Evolutionary conservation across 768 basidiomycete genomes (phyloP), one percentile per base, ranked within the genome.

Genomic region (Russula emetica): DNA sequence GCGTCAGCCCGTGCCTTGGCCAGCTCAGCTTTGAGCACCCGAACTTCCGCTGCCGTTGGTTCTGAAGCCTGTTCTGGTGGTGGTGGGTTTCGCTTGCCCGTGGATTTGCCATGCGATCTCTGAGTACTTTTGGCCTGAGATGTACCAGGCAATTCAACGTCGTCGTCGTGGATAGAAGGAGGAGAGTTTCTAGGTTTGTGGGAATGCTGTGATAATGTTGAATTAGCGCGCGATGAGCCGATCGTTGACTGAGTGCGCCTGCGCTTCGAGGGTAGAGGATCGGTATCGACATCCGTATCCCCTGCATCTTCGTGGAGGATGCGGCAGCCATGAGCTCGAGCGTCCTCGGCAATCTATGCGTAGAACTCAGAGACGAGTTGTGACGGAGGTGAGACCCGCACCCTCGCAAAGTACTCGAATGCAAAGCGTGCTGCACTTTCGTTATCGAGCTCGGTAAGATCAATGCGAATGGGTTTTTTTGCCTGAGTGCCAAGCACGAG

Each of bases 401-500:
- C 63, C 38, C 42, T 61, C 14, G 24, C 38, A 32, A 64, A 61
- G 24, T 55, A 56, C 47, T 64, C 54, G 40, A 64, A 64, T 0
- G 40, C 32, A 40, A 64, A 64, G 22, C 54, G 47, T 14, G 63
- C 59, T 9, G 59, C 49, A 44, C 32, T 26, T 36, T 64, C n/a
- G 30, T 40, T 8, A 32, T 56, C 55, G 16, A 64, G 58, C 20
- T 53, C 55, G 30, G n/a, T 64, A 9, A 64, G 63, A 2, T 54
- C 28, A 5, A 64, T n/a, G 38, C 4, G 38, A 40, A 64, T 51
- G 45, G 63, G 63, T 14, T 64, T 64, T 55, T 64, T 64, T 47
- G 54, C 30, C 1, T 42, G 36, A 2, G 63, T 60, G 16, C 63
- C 63, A 28, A 64, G 40, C 22, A 64, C 54, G 16, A 64, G 63